Evolutionary conservation across 768 basidiomycete species (phyloP), one percentile per base, ranked within the genome.

Genomic region (Pleurotus pulmonarius): DNA sequence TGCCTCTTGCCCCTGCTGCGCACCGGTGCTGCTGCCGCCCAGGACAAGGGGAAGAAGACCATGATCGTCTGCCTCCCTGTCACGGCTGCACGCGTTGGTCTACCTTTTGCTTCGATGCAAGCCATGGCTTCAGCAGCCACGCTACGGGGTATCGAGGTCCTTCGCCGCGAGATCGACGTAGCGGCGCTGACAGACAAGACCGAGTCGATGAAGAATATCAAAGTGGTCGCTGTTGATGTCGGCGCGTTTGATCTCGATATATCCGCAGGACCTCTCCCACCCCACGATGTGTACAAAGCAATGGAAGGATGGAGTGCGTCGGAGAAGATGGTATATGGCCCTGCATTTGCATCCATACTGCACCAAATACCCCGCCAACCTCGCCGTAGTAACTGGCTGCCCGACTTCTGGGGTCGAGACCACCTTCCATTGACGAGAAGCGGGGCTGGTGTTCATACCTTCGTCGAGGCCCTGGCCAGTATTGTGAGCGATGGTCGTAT

Each of bases 61-160:
- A 84, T 93, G 59, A 75, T 93, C 43, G 72, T 92, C 37, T 92
- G 90, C 65, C 71, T 92, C 7, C 89, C 92, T 0, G 86, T 87
- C 15, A 81, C 82, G 43, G 84, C 88, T 63, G 80, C 83, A 41
- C 83, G 83, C 52, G 83, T 90, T 40, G 90, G 90, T 9, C 72
- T 91, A n/a, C 88, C 90, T 5, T 91, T 83, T 57, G 67, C 76
- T 9, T 73, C 79, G 5, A 82, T 86, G 41, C 83, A 83, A 57
- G 82, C 89, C 9, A 92, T 94, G 88, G 84, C 82, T 59, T 85
- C 87, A 26, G 86, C 85, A 3, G 83, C 84, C 49, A 91, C 86
- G 13, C 73, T 88, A 18, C 85, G 87, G 44, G 92, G 77, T 0
- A 75, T 82, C 11, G 88, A 92, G 58, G 81, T 92, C 20, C 80